A percentile compares a stretch with the other conserved stretches of the same genome.
Conservation (phyloP, 495 filamentous ascomycete species). For the Haplographium delicatum region DNA sequence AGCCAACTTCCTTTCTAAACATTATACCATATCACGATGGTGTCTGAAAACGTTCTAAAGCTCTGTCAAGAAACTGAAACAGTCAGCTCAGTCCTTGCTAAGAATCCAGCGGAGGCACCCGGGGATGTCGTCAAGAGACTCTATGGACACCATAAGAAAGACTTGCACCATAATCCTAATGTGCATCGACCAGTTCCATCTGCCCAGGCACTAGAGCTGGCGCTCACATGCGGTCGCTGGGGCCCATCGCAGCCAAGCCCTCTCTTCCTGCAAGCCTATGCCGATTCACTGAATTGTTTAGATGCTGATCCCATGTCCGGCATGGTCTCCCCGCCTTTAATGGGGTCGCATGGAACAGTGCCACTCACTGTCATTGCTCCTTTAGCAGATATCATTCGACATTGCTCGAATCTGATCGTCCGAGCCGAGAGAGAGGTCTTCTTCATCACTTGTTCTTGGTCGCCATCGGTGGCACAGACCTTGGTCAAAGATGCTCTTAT, state of each 20-base stretch:
- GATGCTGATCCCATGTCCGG: slow-evolving; percentile 49
- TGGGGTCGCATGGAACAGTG: slow-evolving; percentile 61
- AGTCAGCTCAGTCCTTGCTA: slow-evolving; percentile 51
- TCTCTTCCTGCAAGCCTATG: slow-evolving; percentile 59
- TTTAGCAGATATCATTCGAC: slow-evolving; percentile 60
- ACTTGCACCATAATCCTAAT: slow-evolving; percentile 21
- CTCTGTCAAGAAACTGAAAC: slow-evolving; percentile 46
- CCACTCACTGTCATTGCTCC: slow-evolving; percentile 66
- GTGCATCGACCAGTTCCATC: slow-evolving; percentile 25
- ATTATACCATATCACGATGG: slow-evolving; percentile 18
- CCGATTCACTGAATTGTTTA: slow-evolving; percentile 58
- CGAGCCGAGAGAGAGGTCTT: slow-evolving; percentile 68
- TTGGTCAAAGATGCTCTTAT: slow-evolving; percentile 62
- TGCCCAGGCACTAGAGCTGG: slow-evolving; percentile 43
- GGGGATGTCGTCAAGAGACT: slow-evolving; percentile 50
- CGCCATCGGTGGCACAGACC: slow-evolving; percentile 57
- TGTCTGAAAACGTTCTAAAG: slow-evolving; percentile 44
- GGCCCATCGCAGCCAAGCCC: slow-evolving; percentile 56
- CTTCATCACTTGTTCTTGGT: slow-evolving; percentile 72
- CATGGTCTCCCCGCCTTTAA: slow-evolving; percentile 63
- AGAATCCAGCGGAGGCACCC: slow-evolving; percentile 46
- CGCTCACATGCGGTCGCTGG: slow-evolving; percentile 61
- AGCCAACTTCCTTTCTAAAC: background rate
- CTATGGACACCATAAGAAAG: slow-evolving; percentile 33
- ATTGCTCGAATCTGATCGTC: slow-evolving; percentile 71